These are phyloP conservation scores for Brachypodium distachyon DNA, from an alignment of 202 grass and related monocot species.

Conservation along the genomic window DNA sequence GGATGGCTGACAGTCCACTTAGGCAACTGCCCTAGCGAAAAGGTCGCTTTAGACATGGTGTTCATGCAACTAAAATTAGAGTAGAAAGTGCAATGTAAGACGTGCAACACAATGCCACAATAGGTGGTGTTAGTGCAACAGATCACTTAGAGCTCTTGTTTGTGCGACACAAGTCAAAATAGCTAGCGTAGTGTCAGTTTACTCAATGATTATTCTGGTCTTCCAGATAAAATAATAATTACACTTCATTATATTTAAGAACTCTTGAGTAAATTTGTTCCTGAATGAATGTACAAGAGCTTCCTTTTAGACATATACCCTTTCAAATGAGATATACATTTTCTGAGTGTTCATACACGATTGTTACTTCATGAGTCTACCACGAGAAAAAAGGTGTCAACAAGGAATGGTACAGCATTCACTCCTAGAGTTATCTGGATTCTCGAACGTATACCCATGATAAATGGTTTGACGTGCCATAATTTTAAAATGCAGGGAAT, in stretches of 20 bases:
- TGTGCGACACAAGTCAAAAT: neutral
- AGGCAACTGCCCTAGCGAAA: no score
- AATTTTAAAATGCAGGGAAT: neutral
- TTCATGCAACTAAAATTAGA: neutral
- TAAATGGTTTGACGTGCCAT: neutral
- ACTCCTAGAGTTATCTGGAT: neutral
- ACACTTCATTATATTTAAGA: neutral
- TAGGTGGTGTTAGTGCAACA: neutral
- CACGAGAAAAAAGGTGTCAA: neutral
- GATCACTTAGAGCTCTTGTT: neutral
- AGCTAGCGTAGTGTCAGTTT: neutral
- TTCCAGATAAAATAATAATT: neutral
- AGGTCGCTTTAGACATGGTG: neutral
- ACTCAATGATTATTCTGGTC: neutral
- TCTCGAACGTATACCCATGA: neutral
- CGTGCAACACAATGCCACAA: neutral
- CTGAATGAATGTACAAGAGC: conserved; percentile 1
- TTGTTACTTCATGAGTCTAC: neutral
- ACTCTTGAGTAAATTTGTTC: neutral
- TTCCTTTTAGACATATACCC: neutral
- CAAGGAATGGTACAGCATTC: conserved; percentile 15
- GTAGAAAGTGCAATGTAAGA: neutral
- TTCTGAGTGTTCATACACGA: neutral
- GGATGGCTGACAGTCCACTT: no score
- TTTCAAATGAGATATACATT: conserved; percentile 1